Conservation (phyloP, 208 protist species). For the Leptomonas pyrrhocoris region DNA sequence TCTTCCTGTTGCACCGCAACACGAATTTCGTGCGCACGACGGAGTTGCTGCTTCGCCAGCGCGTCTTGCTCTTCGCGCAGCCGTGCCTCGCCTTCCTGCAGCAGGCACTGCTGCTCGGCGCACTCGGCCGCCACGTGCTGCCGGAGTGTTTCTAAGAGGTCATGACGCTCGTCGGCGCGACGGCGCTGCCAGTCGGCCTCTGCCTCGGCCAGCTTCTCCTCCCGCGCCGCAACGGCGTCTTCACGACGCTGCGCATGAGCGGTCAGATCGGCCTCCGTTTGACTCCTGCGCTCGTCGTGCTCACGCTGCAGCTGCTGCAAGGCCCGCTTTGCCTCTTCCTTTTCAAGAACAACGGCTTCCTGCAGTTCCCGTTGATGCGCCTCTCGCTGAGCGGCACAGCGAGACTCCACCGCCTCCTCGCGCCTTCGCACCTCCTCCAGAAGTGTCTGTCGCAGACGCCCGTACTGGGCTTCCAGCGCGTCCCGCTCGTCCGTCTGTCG, state of each 20-base stretch:
- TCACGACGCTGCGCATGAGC: conserved; percentile 19
- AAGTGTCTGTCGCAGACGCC: conserved; percentile 19
- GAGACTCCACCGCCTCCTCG: conserved; percentile 30
- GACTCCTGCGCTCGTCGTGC: not conserved
- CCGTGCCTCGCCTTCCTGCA: conserved; percentile 6
- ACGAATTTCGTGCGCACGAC: conserved; percentile 5
- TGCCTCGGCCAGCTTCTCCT: conserved; percentile 9
- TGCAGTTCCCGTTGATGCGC: conserved; percentile 34
- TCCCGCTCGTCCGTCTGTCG: conserved; percentile 13
- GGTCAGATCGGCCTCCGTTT: not conserved
- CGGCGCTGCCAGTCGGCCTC: conserved; percentile 11
- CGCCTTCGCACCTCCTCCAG: conserved; percentile 31
- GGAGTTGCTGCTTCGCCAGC: conserved; percentile 21
- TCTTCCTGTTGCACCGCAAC: not conserved
- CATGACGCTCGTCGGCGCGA: not conserved
- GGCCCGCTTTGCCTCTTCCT: conserved; percentile 26
- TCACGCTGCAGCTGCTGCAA: conserved; percentile 19
- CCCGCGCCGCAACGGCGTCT: conserved; percentile 23
- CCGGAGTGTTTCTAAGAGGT: conserved; percentile 5
- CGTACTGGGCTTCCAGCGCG: conserved; percentile 29
- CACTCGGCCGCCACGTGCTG: conserved; percentile 14
- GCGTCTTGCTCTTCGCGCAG: conserved; percentile 15
- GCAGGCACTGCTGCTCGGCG: conserved; percentile 10
- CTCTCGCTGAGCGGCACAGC: conserved; percentile 20
- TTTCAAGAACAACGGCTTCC: conserved; percentile 13